Evolutionary conservation across 352 stramenopile species (phyloP).

Genomic region (Phytophthora sojae): DNA sequence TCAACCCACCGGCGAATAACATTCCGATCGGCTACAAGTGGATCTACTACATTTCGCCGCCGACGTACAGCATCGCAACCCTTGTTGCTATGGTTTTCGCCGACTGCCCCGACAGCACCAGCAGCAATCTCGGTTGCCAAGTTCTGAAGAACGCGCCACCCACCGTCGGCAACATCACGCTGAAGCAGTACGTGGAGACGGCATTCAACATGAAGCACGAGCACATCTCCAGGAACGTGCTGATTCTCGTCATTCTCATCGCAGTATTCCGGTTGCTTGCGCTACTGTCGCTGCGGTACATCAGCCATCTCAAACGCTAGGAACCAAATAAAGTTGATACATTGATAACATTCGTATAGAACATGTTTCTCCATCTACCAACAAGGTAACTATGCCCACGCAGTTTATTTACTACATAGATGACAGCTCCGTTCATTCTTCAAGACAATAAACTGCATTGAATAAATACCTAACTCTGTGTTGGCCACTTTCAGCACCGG

Average conservation of each 20-base stretch:
- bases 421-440: too few relatives aligned
- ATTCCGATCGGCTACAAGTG: conserved; percentile 63
- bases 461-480: conserved; percentile 46
- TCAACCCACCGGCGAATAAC: conserved; percentile 49
- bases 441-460: conserved; percentile 26
- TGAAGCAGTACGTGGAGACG: conserved; percentile 53
- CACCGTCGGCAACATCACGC: conserved; percentile 38
- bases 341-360: too few relatives aligned
- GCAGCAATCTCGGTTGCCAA: conserved; percentile 35
- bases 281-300: conserved; percentile 55
- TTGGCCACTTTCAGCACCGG: conserved; percentile 25
- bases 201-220: conserved; percentile 48
- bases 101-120: conserved; percentile 36
- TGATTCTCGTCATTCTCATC: conserved; percentile 51
- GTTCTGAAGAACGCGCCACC: conserved; percentile 38
- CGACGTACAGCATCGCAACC: conserved; percentile 52
- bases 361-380: too few relatives aligned
- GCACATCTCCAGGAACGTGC: conserved; percentile 38
- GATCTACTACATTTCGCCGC: conserved; percentile 65
- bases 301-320: conserved; percentile 63
- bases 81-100: conserved; percentile 49
- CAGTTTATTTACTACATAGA: too few relatives aligned
- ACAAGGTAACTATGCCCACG: too few relatives aligned
- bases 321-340: background rate
- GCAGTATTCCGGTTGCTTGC: conserved; percentile 54